These are phyloP conservation scores for Chrysosporium queenslandicum DNA, from an alignment of 2,329 filamentous ascomycete species.

Conservation along the genomic window DNA sequence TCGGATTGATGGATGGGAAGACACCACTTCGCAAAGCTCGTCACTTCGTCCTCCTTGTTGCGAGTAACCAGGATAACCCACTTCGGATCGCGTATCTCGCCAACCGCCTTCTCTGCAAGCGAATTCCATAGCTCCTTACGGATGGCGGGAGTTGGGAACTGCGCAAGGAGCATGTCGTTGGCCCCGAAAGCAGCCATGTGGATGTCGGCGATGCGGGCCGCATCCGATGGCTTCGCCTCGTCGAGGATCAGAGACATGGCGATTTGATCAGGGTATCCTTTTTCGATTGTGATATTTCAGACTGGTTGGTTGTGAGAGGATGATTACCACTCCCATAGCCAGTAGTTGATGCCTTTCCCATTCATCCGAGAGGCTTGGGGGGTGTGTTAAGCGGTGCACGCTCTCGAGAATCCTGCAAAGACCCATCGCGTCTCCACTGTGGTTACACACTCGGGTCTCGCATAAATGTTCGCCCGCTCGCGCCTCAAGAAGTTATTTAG, in stretches of 20 bases:
- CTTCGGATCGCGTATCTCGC: constrained; percentile 18
- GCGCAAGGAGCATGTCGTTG: constrained; percentile 21
- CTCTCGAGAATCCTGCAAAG: no score
- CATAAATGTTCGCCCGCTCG: no score
- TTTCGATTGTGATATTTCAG: no score
- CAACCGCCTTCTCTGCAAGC: constrained; percentile 16
- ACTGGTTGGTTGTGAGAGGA: no score
- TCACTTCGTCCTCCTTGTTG: constrained; percentile 8
- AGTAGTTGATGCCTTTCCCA: no score
- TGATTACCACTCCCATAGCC: no score
- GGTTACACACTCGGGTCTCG: no score
- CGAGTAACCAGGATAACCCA: constrained; percentile 16
- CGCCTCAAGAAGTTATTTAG: no score
- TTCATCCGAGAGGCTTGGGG: no score
- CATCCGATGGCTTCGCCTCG: constrained; percentile 17
- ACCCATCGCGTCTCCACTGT: no score
- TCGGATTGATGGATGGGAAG: constrained; percentile 12
- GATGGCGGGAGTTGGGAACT: constrained; percentile 21
- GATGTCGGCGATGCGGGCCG: constrained; percentile 20
- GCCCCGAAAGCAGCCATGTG: constrained; percentile 21
- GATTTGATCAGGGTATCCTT: neutral
- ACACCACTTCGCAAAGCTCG: constrained; percentile 21
- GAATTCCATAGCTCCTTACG: constrained; percentile 16
- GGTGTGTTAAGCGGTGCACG: no score
- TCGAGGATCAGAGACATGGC: constrained; percentile 5